Percentiles rank a stretch among this genome's conserved stretches.
Conservation (phyloP, 805 yeast species). For the Candida caryicola region DNA sequence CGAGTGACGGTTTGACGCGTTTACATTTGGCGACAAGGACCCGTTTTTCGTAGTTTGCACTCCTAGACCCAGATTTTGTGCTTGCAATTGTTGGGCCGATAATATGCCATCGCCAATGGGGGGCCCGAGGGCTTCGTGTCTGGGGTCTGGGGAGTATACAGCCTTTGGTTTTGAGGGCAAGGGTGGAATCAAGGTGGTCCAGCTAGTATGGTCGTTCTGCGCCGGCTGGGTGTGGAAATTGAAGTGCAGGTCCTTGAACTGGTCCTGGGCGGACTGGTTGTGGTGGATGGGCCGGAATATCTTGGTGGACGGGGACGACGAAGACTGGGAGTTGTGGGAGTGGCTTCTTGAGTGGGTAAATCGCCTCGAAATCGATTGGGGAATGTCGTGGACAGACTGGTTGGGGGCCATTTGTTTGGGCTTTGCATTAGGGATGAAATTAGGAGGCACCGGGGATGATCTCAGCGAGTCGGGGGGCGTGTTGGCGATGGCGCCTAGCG, state of each 20-base stretch:
- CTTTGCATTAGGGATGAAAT: no score
- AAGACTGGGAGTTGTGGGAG: constrained; percentile 12
- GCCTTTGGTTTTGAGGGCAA: constrained; percentile 22
- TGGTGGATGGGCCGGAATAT: constrained; percentile 14
- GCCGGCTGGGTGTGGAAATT: not conserved
- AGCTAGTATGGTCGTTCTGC: constrained; percentile 7
- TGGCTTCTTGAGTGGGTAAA: constrained; percentile 12
- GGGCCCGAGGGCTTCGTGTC: not conserved
- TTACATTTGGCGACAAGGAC: not conserved
- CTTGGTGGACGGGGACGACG: constrained; percentile 11
- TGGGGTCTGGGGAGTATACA: constrained; percentile 10
- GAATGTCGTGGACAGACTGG: constrained; percentile 1
- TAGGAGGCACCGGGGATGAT: no score
- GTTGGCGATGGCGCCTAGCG: no score
- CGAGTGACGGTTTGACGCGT: constrained; percentile 22
- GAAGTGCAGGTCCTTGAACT: constrained; percentile 2
- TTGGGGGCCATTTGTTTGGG: no score
- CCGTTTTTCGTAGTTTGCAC: not conserved
- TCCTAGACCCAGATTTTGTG: constrained; percentile 1
- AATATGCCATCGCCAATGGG: not conserved
- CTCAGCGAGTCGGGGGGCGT: no score
- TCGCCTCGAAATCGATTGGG: constrained; percentile 3
- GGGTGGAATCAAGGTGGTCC: constrained; percentile 32
- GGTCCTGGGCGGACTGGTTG: constrained; percentile 7
- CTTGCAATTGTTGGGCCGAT: constrained; percentile 1